A percentile compares a stretch with the other conserved stretches of the same genome.
Conservation (phyloP, 169 alveolate genomes). For the Cyclospora cayetanensis region DNA sequence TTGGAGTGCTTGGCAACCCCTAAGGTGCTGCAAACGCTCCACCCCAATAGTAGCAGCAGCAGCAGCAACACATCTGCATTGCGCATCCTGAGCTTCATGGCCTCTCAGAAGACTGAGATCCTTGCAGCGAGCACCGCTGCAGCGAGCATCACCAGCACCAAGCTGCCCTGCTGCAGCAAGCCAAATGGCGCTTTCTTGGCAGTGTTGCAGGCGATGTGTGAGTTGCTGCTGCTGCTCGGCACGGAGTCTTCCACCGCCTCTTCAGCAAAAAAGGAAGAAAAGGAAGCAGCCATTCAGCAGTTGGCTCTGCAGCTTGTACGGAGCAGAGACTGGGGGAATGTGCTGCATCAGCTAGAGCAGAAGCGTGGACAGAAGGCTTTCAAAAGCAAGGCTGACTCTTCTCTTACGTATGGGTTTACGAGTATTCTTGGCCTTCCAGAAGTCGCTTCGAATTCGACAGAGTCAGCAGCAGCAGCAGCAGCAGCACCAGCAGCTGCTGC, state of each 20-base stretch:
- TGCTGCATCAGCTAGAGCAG: not conserved
- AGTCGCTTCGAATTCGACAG: not conserved
- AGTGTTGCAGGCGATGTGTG: constrained; percentile 46
- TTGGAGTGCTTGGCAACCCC: constrained; percentile 13
- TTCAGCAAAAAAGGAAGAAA: not conserved
- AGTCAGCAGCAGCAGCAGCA: not conserved
- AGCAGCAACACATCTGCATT: constrained; percentile 9
- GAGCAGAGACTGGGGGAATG: constrained; percentile 6
- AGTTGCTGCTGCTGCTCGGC: constrained; percentile 36
- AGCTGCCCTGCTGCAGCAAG: constrained; percentile 46
- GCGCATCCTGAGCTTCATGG: constrained; percentile 24
- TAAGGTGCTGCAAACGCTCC: constrained; percentile 16
- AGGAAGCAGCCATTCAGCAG: constrained; percentile 22
- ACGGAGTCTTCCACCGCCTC: not conserved
- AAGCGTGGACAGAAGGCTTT: not conserved
- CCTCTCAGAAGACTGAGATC: not conserved
- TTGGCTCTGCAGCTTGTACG: not conserved
- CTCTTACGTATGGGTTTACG: not conserved
- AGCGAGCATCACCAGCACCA: constrained; percentile 34
- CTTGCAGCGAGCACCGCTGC: not conserved
- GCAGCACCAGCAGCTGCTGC: not conserved
- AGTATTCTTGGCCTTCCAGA: constrained; percentile 13
- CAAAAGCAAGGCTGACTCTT: not conserved
- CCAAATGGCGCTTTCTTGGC: constrained; percentile 31
- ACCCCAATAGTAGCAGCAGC: not conserved